Base-by-base conservation (phyloP, 768 basidiomycete genomes). In the Calvatia gigantea region DNA sequence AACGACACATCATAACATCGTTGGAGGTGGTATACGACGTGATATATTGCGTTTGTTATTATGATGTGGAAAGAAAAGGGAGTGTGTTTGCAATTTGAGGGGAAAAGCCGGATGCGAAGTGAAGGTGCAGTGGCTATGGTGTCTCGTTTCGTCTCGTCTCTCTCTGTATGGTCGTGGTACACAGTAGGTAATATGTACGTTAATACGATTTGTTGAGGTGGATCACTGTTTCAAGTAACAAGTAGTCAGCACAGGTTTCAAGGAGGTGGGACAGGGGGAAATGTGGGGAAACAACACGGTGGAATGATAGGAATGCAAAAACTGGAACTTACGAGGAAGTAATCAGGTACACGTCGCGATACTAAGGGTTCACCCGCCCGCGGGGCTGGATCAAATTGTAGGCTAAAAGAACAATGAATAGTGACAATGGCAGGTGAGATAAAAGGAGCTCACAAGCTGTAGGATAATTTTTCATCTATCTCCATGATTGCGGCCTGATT, bases 401-500 rank as follows among this genome's bases (percentile, higher is more conserved):
- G 83, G 89, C 94, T 98, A 14, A 35, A 46, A 41, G 33, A 12
- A 37, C 38, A 4, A 17, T 29, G n/a, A n/a, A 55, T 54, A 39
- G 29, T 32, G 14, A 48, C 12, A 11, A 51, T 4, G 32, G 32
- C 17, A 14, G 23, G 50, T 21, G 43, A 51, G 48, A 29, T 41
- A 19, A 31, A 59, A 41, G 28, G 21, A n/a, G 82, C 89, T 49
- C 64, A 91, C 90, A 92, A 92, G 75, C 87, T 91, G 73, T 92
- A 93, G 52, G 90, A 91, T 85, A 92, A 78, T 81, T 94, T 94
- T 85, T 94, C 91, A 74, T 99, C 97, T 72, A 99, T 97, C 73
- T 99, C 97, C 87, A 99, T 96, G 71, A 99, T 99, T 47, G 97
- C 97, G 53, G 97, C 97, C 68, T 98, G 97, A 71, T 99, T 99